Evolutionary conservation across 441 rosid genomes (phyloP).

Genomic region (Metrosideros polymorpha): DNA sequence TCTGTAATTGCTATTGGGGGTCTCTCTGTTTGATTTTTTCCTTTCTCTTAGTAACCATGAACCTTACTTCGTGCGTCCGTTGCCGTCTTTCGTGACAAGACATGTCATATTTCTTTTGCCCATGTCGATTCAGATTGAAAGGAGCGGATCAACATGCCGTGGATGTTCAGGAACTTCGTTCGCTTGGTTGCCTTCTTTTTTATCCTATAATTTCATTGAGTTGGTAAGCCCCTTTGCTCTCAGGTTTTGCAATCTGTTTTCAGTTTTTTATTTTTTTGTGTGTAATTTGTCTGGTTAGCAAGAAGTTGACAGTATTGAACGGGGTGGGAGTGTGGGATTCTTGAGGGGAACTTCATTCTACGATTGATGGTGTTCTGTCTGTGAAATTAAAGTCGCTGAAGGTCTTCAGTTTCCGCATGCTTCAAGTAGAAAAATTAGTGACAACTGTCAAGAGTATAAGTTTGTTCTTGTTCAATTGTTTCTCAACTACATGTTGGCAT

Average conservation of each 20-base stretch:
- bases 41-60: background rate
- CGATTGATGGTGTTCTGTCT: background rate
- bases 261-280: background rate
- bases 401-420: background rate
- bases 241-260: background rate
- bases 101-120: background rate
- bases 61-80: background rate
- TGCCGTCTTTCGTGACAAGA: background rate
- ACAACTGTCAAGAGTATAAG: background rate
- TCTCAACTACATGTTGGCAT: background rate
- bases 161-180: conserved; percentile 55
- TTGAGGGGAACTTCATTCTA: background rate
- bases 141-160: conserved; percentile 55
- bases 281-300: background rate
- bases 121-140: conserved; percentile 7
- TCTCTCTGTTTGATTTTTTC: background rate
- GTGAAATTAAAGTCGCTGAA: background rate
- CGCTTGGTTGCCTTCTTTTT: conserved; percentile 78
- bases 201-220: conserved; percentile 45
- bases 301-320: background rate
- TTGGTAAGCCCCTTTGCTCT: conserved; percentile 19
- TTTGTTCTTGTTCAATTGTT: background rate
- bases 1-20: background rate
- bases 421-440: background rate
- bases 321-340: background rate